A percentile compares a stretch with the other conserved stretches of the same genome.
These are phyloP conservation scores for Sindora glabra DNA, from an alignment of 306 rosid species.

Conservation along the genomic window DNA sequence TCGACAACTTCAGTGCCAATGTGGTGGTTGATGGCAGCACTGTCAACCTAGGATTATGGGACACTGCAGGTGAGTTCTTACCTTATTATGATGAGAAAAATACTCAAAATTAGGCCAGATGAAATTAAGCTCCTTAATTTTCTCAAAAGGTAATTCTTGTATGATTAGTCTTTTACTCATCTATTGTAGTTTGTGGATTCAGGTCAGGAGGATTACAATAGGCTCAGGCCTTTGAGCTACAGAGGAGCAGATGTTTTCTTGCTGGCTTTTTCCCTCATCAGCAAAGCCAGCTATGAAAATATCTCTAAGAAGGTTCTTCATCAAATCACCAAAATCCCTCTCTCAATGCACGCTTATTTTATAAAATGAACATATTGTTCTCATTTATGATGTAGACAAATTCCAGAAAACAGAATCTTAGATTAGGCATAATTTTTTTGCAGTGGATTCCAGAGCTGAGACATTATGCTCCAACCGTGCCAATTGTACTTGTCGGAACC, in stretches of 20 bases:
- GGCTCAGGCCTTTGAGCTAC: slow-evolving; percentile 93
- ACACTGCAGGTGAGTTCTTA: slow-evolving; percentile 73
- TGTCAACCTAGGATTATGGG: slow-evolving; percentile 87
- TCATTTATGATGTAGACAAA: neutral
- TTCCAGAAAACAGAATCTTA: slow-evolving; percentile 11
- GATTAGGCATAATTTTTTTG: neutral
- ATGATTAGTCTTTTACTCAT: neutral
- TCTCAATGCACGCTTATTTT: neutral
- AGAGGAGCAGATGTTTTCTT: slow-evolving; percentile 96
- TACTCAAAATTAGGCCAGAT: neutral
- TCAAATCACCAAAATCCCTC: neutral
- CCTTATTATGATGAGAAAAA: neutral
- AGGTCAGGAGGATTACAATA: slow-evolving; percentile 93
- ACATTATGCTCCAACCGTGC: slow-evolving; percentile 76
- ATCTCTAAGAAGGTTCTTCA: slow-evolving; percentile 69
- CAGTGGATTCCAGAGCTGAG: slow-evolving; percentile 85
- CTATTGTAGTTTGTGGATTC: slow-evolving; percentile 9
- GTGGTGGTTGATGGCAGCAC: slow-evolving; percentile 95
- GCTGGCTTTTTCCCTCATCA: slow-evolving; percentile 84
- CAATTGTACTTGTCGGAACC: slow-evolving; percentile 56
- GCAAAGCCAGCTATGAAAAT: slow-evolving; percentile 94
- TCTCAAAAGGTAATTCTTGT: neutral
- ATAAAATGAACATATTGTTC: neutral
- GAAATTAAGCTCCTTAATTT: no score
- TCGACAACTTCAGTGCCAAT: slow-evolving; percentile 94